phyloP scores from a whole-genome alignment of 345 rosid genomes.

The Gossypium rotundifolium region DNA sequence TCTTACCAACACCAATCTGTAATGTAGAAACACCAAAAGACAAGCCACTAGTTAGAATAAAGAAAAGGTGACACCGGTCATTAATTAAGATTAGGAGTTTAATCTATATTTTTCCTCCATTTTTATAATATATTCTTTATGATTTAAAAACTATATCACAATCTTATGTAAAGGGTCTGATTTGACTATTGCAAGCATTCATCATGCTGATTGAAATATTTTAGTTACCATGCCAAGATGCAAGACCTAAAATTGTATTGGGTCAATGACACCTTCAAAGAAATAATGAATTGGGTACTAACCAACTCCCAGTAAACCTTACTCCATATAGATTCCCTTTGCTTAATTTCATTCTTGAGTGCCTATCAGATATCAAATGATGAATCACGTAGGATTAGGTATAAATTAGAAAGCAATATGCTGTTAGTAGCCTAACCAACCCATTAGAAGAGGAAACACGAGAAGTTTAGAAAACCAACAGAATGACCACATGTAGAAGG shows the following conservation, averaged over 20 bases:
- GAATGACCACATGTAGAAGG: not conserved
- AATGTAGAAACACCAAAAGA: no score
- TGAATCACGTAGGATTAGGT: no score
- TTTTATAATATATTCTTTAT: not conserved
- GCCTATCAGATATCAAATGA: no score
- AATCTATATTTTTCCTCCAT: not conserved
- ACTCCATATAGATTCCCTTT: no score
- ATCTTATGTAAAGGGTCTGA: not conserved
- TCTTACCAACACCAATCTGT: no score
- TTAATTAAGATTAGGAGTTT: not conserved
- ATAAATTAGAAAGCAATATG: no score
- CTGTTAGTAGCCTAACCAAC: no score
- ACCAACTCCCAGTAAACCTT: no score
- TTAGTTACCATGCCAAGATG: not conserved
- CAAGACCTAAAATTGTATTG: not conserved
- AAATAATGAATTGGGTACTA: slow-evolving; percentile 28
- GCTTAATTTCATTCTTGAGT: no score
- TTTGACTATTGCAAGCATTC: not conserved
- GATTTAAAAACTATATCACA: not conserved
- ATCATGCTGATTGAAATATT: not conserved
- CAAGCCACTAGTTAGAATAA: not conserved
- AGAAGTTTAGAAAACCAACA: no score
- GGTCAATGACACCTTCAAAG: not conserved
- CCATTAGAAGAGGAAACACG: no score
- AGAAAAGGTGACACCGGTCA: not conserved